phyloP scores from a whole-genome alignment of 192 early-diverging fungal genomes.

The Coemansia sp. region DNA sequence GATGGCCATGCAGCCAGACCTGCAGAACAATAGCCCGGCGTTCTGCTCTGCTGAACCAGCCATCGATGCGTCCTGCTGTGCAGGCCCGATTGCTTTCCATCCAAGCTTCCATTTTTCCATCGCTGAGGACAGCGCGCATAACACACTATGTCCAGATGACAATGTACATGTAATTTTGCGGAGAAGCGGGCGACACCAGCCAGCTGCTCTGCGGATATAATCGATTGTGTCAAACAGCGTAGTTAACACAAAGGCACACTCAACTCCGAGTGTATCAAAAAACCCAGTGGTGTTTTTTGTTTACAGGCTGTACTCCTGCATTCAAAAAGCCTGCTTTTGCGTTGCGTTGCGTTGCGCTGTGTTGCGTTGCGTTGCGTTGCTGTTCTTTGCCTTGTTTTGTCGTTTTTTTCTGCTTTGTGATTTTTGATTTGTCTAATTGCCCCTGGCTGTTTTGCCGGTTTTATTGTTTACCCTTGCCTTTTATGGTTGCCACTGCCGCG shows the following conservation, averaged over 20 bases:
- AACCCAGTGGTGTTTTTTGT: no score
- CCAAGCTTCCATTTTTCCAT: constrained; percentile 4
- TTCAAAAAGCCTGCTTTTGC: no score
- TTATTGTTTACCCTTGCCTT: background rate
- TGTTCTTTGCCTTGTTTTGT: background rate
- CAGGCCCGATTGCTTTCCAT: background rate
- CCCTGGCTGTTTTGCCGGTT: background rate
- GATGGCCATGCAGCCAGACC: background rate
- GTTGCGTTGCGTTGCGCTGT: no score
- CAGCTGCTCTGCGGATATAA: background rate
- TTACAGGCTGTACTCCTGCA: no score
- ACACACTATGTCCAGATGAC: background rate
- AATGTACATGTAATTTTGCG: background rate
- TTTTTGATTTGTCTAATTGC: background rate
- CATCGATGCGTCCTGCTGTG: background rate
- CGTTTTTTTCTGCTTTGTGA: no score
- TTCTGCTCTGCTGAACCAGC: background rate
- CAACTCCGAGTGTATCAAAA: no score
- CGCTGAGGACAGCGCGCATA: background rate
- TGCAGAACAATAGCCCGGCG: background rate
- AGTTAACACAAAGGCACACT: no score
- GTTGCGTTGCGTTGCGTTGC: background rate
- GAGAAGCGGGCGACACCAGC: background rate
- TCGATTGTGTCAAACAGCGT: no score
- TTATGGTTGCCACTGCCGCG: background rate